A percentile compares a stretch with the other conserved stretches of the same genome.
Evolutionary conservation across 2,329 filamentous ascomycete genomes (phyloP).

Genomic region (Colletotrichum filicis): DNA sequence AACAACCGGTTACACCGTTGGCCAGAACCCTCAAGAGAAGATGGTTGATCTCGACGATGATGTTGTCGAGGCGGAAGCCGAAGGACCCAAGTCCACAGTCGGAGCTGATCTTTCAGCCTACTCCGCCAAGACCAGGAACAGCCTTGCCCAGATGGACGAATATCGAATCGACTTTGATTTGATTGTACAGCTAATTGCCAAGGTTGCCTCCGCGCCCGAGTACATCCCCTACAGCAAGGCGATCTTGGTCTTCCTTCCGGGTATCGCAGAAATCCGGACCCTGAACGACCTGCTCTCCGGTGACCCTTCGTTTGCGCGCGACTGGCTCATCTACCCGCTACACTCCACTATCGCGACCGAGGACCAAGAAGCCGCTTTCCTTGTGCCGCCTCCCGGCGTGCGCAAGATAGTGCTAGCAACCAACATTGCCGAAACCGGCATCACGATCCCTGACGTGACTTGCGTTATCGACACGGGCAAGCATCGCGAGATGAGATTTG

Average conservation of each 20-base stretch:
- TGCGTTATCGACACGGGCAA: conserved; percentile 97
- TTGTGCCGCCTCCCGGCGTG: conserved; percentile 81
- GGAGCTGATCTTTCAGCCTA: conserved; percentile 75
- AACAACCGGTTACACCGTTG: conserved; percentile 77
- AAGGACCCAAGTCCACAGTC: conserved; percentile 56
- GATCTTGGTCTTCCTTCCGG: conserved; percentile 93
- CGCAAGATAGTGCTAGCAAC: conserved; percentile 97
- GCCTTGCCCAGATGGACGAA: conserved; percentile 84
- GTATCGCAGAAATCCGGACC: conserved; percentile 90
- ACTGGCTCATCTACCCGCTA: conserved; percentile 89
- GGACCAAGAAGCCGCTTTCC: conserved; percentile 94
- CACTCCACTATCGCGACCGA: conserved; percentile 97
- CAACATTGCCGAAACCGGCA: conserved; percentile 98
- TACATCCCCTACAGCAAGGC: conserved; percentile 84
- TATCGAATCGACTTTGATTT: conserved; percentile 92
- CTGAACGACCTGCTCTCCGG: conserved; percentile 87
- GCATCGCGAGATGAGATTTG: conserved; percentile 97
- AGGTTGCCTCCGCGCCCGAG: conserved; percentile 76
- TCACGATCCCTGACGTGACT: conserved; percentile 97
- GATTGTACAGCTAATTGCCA: conserved; percentile 80
- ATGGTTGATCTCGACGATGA: conserved; percentile 74
- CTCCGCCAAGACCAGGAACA: conserved; percentile 78
- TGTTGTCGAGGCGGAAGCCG: conserved; percentile 59
- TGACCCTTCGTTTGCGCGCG: conserved; percentile 77
- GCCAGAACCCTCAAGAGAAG: conserved; percentile 57